These are phyloP conservation scores for Arthrobotrys pseudoclavata DNA, from an alignment of 2,329 filamentous ascomycete species.

Conservation along the genomic window DNA sequence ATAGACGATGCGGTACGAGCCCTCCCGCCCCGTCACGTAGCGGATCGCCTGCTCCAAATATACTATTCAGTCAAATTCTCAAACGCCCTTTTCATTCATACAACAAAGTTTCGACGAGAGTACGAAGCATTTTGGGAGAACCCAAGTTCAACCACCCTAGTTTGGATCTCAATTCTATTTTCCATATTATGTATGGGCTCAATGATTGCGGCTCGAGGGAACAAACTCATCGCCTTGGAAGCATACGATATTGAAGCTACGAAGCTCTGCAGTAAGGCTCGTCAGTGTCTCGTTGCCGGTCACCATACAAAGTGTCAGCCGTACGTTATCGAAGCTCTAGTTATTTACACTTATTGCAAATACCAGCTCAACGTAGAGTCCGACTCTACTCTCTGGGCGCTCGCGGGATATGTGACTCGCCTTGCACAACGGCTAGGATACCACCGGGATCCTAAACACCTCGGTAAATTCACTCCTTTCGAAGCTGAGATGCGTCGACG, in stretches of 20 bases:
- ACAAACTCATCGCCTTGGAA: conserved; percentile 50
- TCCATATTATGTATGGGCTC: conserved; percentile 67
- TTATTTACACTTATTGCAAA: conserved; percentile 69
- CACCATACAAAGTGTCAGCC: conserved; percentile 69
- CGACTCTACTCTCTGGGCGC: conserved; percentile 69
- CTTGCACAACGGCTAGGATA: conserved; percentile 71
- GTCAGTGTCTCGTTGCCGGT: conserved; percentile 69
- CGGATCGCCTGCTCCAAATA: conserved; percentile 65
- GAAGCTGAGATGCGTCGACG: conserved; percentile 71
- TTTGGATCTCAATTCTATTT: conserved; percentile 71
- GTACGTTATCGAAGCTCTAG: conserved; percentile 70
- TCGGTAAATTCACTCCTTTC: conserved; percentile 67
- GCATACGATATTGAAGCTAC: conserved; percentile 63
- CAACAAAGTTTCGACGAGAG: conserved; percentile 68
- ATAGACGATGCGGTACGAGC: conserved; percentile 65
- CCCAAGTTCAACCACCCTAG: conserved; percentile 66
- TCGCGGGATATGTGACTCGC: conserved; percentile 69
- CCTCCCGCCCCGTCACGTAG: conserved; percentile 66
- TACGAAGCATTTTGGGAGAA: conserved; percentile 70
- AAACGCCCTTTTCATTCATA: conserved; percentile 67
- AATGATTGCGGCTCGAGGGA: conserved; percentile 57
- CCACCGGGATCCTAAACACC: conserved; percentile 67
- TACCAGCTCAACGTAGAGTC: conserved; percentile 67
- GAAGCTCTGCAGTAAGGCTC: conserved; percentile 66
- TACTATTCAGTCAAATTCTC: conserved; percentile 68